These are phyloP conservation scores for Bromus sterilis DNA, from an alignment of 176 grass and related monocot species.

Conservation along the genomic window DNA sequence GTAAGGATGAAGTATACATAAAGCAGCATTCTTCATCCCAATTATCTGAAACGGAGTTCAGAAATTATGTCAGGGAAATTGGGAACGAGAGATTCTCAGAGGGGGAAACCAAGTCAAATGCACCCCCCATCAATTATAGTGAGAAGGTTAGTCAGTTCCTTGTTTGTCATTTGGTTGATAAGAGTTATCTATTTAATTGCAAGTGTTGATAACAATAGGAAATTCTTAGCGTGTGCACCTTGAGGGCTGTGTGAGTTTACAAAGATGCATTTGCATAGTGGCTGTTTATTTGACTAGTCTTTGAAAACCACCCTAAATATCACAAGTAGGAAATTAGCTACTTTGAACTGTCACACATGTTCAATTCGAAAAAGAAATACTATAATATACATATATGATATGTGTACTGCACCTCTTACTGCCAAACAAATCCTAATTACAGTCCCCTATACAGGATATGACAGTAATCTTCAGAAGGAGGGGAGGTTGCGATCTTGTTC, in stretches of 20 bases:
- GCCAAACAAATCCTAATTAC: background rate
- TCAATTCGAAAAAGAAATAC: background rate
- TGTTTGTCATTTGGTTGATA: background rate
- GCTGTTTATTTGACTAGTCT: background rate
- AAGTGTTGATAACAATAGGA: background rate
- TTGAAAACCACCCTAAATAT: background rate
- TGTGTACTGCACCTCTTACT: background rate
- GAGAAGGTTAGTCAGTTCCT: constrained; percentile 76
- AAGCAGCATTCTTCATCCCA: constrained; percentile 96
- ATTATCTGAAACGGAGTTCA: constrained; percentile 73
- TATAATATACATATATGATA: background rate
- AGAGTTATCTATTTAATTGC: background rate
- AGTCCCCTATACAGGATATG: constrained; percentile 58
- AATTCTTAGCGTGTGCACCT: background rate
- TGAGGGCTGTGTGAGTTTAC: background rate
- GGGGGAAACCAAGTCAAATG: constrained; percentile 58
- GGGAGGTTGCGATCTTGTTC: constrained; percentile 94
- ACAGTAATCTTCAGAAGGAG: constrained; percentile 99
- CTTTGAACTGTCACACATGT: background rate
- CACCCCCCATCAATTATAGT: constrained; percentile 52
- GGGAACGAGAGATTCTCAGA: constrained; percentile 75
- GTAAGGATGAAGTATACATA: constrained; percentile 98
- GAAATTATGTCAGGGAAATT: constrained; percentile 90
- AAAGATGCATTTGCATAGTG: background rate
- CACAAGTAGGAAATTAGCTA: background rate